phyloP scores from a whole-genome alignment of 1,139 yeast genomes.

The Saccharomyces hybrid region DNA sequence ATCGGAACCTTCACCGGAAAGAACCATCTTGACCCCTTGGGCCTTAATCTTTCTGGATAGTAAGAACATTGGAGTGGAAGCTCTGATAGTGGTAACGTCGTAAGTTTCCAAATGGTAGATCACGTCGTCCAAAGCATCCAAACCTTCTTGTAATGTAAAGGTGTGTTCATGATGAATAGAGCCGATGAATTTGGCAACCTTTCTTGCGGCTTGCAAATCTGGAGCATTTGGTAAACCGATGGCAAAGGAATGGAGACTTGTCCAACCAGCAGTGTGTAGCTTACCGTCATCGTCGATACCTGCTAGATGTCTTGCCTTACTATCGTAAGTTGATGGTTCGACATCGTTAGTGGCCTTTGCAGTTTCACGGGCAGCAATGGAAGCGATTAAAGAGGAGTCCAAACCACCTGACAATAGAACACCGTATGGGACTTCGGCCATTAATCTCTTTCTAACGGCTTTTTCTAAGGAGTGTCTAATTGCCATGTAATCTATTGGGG shows the following conservation, averaged over 20 bases:
- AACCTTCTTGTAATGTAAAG: constrained; percentile 90
- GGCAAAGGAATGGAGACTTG: constrained; percentile 89
- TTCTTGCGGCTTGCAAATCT: constrained; percentile 89
- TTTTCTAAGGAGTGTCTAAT: constrained; percentile 79
- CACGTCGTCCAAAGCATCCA: constrained; percentile 90
- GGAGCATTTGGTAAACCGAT: constrained; percentile 97
- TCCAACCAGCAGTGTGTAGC: constrained; percentile 70
- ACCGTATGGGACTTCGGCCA: constrained; percentile 99
- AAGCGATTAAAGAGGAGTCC: constrained; percentile 90
- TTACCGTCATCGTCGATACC: constrained; percentile 89
- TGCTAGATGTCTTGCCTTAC: constrained; percentile 55
- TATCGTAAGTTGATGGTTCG: constrained; percentile 34
- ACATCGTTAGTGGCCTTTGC: constrained; percentile 56
- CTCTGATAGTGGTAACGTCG: constrained; percentile 97
- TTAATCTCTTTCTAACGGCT: constrained; percentile 96
- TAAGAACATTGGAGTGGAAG: constrained; percentile 97
- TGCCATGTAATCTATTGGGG: constrained; percentile 60
- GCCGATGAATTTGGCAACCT: constrained; percentile 91
- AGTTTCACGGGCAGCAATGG: constrained; percentile 96
- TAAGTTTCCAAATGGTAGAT: constrained; percentile 93
- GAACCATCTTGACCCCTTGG: constrained; percentile 97
- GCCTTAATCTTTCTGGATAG: constrained; percentile 96
- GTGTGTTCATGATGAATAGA: constrained; percentile 97
- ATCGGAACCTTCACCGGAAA: constrained; percentile 97
- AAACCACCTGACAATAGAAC: constrained; percentile 93